Base-by-base conservation (phyloP, 2,329 filamentous ascomycete genomes). In the Amauroascus niger region DNA sequence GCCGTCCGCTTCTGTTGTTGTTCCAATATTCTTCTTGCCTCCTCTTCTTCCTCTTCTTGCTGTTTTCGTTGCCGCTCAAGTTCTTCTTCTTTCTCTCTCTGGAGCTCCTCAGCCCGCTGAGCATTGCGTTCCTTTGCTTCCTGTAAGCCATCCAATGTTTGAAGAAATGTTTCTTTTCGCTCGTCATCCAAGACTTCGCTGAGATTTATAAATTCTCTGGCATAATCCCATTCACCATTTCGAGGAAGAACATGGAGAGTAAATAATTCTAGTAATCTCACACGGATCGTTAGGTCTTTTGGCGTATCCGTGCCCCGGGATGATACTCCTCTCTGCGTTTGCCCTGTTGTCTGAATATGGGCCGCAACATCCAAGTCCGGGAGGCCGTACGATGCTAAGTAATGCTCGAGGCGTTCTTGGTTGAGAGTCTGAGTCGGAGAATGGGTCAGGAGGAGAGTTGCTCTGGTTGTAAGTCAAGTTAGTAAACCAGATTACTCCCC, bases 141-240 rank as follows among this genome's bases (percentile, higher is more conserved):
- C 62, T 86, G 85, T 28, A 97, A 74, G 51, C 82, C 84, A 65
- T 94, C 82, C 14, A 97, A 76, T 3, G 90, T 91, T 62, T 91
- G 85, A 14, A 95, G 72, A 67, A 97, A 96, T 0, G 87, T 84
- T 62, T 97, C 88, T 58, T 88, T 83, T 43, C 88, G 81, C 72
- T 97, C 93, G 50, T 96, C 91, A 67, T 97, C 91, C 1, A 98
- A 78, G 24, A 95, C 82, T 45, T 91, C 83, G 67, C 84, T 93
- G 64, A 88, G 81, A 63, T 78, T 82, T 64, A 97, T 94, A 68
- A 97, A 97, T 62, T 95, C 87, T 56, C 82, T 81, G 3, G 93
- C 88, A 63, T 96, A 96, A 55, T 95, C 88, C 93, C 93, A 98
- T 71, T 97, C 89, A 53, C 88, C 83, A 62, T 96, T 97, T 51